These are phyloP conservation scores for Ilyonectria destructans DNA, from an alignment of 2,329 filamentous ascomycete genomes.

Conservation along the genomic window DNA sequence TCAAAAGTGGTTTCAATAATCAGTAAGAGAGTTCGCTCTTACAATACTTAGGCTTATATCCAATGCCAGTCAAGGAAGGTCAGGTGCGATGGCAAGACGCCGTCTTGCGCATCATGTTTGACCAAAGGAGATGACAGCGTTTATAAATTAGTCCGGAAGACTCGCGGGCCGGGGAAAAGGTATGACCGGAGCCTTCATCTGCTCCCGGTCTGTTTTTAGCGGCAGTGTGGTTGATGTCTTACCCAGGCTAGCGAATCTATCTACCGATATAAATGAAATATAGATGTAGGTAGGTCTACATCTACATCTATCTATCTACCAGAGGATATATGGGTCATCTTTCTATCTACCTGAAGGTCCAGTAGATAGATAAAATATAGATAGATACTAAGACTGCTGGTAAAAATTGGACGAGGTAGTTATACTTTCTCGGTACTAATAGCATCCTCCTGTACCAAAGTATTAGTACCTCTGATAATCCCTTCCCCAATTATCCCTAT, in stretches of 20 bases:
- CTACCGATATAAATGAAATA: background rate
- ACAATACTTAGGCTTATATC: no score
- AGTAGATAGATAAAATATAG: background rate
- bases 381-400: background rate
- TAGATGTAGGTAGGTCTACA: background rate
- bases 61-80: no score
- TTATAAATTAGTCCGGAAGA: no score
- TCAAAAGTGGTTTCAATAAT: no score
- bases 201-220: no score
- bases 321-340: background rate
- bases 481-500: background rate
- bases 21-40: no score
- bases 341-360: background rate
- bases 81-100: no score
- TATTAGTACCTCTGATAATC: background rate
- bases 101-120: no score
- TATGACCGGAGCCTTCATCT: no score
- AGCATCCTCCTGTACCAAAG: background rate
- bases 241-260: background rate
- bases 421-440: background rate
- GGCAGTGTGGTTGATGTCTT: no score
- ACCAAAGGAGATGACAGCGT: no score
- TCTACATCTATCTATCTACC: slow-evolving; percentile 1
- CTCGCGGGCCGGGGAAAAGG: no score
- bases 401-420: background rate